Base-by-base conservation (phyloP, 306 rosid species). In the Abrus precatorius region DNA sequence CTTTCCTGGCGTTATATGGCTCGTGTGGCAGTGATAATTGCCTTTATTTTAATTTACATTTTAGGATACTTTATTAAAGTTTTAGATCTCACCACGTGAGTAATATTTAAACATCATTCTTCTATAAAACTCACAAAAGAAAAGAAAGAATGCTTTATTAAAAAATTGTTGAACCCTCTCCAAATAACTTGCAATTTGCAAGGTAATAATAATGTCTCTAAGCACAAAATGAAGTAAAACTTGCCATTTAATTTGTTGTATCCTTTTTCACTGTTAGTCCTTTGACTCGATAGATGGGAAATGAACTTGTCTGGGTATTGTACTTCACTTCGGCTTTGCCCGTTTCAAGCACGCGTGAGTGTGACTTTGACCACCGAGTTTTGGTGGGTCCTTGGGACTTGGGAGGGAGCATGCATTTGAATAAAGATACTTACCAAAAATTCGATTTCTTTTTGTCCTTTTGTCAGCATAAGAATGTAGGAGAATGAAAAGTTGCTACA, bases 201-300 rank as follows among this genome's bases (percentile, higher is more conserved):
- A 44, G 20, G 20, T 20, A 20, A 20, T 20, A 44, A 1, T 6
- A 44, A 49, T 10, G 2, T 49, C 54, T 49, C 54, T 12, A 11
- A 11, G 56, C 56, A 12, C 20, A 52, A 60, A 9, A 1, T 60
- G 1, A 3, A 14, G 2, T 14, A 30, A 54, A 27, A 52, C 4
- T 30, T 30, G n/a, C 14, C 41, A 9, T 79, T 60, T 38, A 67
- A 7, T 14, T 48, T 76, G 60, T 32, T 30, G 77, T 13, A 4
- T 8, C 81, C 45, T 41, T 66, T 81, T 75, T 76, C 69, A 64
- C 69, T 30, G 69, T 28, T 60, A 5, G 5, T 53, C 11, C 63
- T 81, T 13, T 81, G 81, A 80, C 78, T 88, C 9, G 44, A 72
- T 32, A 74, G 65, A 9, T 74, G 79, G 55, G 63, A 74, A 79